Evolutionary conservation across 768 basidiomycete species (phyloP).

Genomic region (Leccinum barrowsii): DNA sequence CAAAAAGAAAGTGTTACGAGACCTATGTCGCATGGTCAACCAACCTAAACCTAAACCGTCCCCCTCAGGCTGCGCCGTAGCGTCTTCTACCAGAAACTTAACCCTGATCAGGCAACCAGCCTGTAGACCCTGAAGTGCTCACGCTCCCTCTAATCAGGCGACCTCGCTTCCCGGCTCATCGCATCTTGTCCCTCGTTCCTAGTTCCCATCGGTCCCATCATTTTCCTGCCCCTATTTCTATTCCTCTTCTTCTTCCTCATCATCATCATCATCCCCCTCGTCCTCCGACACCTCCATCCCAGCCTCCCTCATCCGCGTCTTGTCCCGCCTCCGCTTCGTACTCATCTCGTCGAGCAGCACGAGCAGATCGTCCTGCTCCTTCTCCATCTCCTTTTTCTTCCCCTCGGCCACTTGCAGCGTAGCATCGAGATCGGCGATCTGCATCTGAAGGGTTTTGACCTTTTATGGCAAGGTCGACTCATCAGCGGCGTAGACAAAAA

Average conservation of each 20-base stretch:
- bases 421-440: slow-evolving; percentile 43
- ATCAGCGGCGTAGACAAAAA: not conserved
- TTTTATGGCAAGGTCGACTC: slow-evolving; percentile 17
- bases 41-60: not conserved
- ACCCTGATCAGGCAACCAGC: not conserved
- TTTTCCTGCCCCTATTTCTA: slow-evolving; percentile 4
- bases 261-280: slow-evolving; percentile 70
- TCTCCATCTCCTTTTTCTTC: slow-evolving; percentile 80
- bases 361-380: slow-evolving; percentile 94
- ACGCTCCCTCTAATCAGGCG: not conserved
- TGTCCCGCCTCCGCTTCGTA: slow-evolving; percentile 81
- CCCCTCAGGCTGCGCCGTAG: not conserved
- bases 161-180: not conserved
- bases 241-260: slow-evolving; percentile 42
- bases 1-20: not conserved
- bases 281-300: slow-evolving; percentile 92
- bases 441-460: slow-evolving; percentile 44
- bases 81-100: not conserved
- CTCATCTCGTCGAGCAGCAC: slow-evolving; percentile 92
- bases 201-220: not conserved
- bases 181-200: not conserved
- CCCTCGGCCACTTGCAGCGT: slow-evolving; percentile 52
- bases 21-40: not conserved
- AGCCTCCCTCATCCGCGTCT: slow-evolving; percentile 65
- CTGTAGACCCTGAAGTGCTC: not conserved